Evolutionary conservation across 2,329 filamentous ascomycete species (phyloP).

Genomic region (Fusarium caatingaense): DNA sequence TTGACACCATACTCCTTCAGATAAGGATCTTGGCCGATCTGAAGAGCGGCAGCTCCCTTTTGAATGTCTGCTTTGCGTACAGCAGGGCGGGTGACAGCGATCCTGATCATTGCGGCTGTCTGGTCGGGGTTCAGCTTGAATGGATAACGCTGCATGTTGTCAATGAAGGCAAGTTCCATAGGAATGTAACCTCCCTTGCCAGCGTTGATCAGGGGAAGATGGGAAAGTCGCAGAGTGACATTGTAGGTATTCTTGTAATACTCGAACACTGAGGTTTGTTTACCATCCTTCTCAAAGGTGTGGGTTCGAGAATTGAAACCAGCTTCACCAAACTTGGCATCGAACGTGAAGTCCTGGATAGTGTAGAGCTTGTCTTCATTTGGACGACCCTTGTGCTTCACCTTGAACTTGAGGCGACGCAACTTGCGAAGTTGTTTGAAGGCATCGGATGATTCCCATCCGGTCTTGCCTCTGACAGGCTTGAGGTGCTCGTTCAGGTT

Average conservation of each 20-base stretch:
- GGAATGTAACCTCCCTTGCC: conserved; percentile 67
- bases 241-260: conserved; percentile 70
- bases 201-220: conserved; percentile 69
- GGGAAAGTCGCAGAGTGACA: conserved; percentile 57
- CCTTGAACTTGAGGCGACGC: conserved; percentile 65
- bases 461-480: conserved; percentile 48
- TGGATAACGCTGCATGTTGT: conserved; percentile 68
- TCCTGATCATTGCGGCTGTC: conserved; percentile 91
- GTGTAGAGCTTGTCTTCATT: conserved; percentile 62
- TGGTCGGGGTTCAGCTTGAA: conserved; percentile 72
- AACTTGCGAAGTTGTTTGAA: conserved; percentile 68
- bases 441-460: conserved; percentile 58
- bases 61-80: conserved; percentile 75
- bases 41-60: conserved; percentile 66
- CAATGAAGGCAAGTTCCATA: conserved; percentile 68
- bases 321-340: conserved; percentile 55
- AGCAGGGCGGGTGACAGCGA: conserved; percentile 82
- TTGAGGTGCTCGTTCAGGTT: conserved; percentile 49
- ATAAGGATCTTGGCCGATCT: conserved; percentile 76
- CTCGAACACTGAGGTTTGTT: conserved; percentile 61
- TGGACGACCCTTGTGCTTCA: conserved; percentile 62
- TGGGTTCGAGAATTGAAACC: conserved; percentile 64
- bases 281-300: conserved; percentile 64
- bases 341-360: conserved; percentile 63
- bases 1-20: conserved; percentile 79